Percentiles rank a stretch among this genome's conserved stretches.
These are phyloP conservation scores for Cladophialophora immunda DNA, from an alignment of 2,329 filamentous ascomycete species.

Conservation along the genomic window DNA sequence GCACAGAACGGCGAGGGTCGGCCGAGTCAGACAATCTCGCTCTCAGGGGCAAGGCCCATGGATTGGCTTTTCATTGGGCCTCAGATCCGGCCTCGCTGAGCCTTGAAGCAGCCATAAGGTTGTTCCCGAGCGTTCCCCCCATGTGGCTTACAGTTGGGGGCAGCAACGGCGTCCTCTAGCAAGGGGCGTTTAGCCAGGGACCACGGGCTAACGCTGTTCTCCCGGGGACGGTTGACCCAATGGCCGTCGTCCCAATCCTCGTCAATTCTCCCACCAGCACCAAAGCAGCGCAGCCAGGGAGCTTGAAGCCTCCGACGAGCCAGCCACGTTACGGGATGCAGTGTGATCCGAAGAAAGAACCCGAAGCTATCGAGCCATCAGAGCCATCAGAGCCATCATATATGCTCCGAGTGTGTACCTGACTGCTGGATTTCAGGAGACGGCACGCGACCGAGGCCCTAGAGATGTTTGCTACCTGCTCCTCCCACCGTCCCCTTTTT, in stretches of 20 bases:
- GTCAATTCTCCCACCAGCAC: background rate
- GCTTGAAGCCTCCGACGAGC: slow-evolving; percentile 10
- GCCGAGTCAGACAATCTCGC: slow-evolving; percentile 16
- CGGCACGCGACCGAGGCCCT: background rate
- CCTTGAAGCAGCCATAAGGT: slow-evolving; percentile 20
- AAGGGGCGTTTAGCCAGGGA: background rate
- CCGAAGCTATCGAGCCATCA: background rate
- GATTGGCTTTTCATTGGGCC: slow-evolving; percentile 4
- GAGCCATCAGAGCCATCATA: too few species aligned
- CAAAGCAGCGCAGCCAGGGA: background rate
- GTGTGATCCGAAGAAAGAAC: slow-evolving; percentile 5
- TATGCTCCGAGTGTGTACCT: too few species aligned
- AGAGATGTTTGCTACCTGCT: background rate
- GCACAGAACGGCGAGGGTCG: background rate
- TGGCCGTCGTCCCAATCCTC: background rate
- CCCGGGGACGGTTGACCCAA: background rate
- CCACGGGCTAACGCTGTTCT: background rate
- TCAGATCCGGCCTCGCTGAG: background rate
- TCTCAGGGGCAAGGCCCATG: slow-evolving; percentile 8
- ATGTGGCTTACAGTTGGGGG: slow-evolving; percentile 1
- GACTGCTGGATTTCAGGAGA: slow-evolving; percentile 16
- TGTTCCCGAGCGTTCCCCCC: slow-evolving; percentile 16
- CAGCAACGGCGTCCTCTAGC: slow-evolving; percentile 7
- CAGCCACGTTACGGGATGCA: slow-evolving; percentile 1
- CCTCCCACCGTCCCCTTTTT: background rate